Evolutionary conservation across 768 basidiomycete genomes (phyloP).

Genomic region (Hydnum rufescens): DNA sequence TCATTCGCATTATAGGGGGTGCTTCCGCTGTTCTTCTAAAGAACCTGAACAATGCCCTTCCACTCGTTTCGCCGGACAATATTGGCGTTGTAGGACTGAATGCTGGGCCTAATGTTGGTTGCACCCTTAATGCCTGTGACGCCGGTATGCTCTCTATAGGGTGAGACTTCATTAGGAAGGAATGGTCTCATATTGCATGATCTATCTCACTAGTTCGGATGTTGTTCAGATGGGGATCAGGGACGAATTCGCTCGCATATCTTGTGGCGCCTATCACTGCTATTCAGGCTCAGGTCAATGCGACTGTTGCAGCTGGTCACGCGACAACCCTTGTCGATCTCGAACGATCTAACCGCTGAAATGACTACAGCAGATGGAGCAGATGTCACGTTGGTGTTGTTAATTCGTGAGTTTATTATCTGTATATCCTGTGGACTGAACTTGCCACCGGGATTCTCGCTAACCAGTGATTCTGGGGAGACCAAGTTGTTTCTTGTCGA

Average conservation of each 20-base stretch:
- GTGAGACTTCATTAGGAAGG: background rate
- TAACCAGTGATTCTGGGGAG: background rate
- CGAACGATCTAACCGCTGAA: constrained; percentile 4
- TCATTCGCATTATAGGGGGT: constrained; percentile 39
- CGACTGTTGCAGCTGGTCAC: background rate
- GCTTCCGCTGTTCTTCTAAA: constrained; percentile 46
- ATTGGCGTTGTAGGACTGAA: background rate
- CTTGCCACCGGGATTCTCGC: too few relatives aligned
- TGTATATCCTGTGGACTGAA: too few relatives aligned
- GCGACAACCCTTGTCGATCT: background rate
- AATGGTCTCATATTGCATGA: too few relatives aligned
- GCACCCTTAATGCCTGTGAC: constrained; percentile 9
- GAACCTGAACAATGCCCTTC: constrained; percentile 28
- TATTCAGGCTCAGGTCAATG: constrained; percentile 9
- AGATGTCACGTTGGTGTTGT: constrained; percentile 15
- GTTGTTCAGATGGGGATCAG: constrained; percentile 12
- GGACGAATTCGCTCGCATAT: constrained; percentile 11
- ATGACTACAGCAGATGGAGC: constrained; percentile 7
- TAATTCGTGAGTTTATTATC: too few relatives aligned
- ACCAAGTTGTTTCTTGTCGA: background rate
- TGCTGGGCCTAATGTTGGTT: constrained; percentile 4
- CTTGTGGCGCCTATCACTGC: constrained; percentile 12
- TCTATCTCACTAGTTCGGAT: too few relatives aligned
- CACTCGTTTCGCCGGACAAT: constrained; percentile 20
- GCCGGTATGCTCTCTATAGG: constrained; percentile 11